Evolutionary conservation across 2,329 filamentous ascomycete species (phyloP).

Genomic region (Pseudocercospora crystallina): DNA sequence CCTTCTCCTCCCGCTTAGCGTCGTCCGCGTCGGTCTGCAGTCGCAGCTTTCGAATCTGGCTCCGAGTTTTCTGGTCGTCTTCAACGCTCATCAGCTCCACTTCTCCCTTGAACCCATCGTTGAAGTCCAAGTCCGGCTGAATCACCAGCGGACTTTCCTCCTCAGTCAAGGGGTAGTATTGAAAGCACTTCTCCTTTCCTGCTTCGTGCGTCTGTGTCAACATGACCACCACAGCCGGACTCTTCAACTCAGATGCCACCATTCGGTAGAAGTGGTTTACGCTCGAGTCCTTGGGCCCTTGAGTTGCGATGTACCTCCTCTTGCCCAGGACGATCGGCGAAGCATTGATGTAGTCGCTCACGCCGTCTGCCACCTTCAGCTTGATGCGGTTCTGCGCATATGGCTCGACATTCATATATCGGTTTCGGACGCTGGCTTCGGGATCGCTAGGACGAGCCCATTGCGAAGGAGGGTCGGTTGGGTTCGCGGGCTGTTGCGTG

Average conservation of each 20-base stretch:
- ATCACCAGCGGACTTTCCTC: conserved; percentile 32
- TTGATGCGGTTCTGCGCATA: conserved; percentile 84
- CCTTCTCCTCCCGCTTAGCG: conserved; percentile 52
- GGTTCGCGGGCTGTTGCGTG: conserved; percentile 32
- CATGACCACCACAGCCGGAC: conserved; percentile 80
- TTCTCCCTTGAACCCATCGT: conserved; percentile 60
- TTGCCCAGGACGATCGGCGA: conserved; percentile 47
- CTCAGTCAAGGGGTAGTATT: conserved; percentile 64
- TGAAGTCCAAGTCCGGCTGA: conserved; percentile 23
- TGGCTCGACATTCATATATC: conserved; percentile 86
- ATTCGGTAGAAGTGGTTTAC: conserved; percentile 91
- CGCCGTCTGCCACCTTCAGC: conserved; percentile 70
- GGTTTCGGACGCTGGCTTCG: conserved; percentile 66
- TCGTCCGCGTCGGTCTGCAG: conserved; percentile 44
- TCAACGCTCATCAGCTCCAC: conserved; percentile 61
- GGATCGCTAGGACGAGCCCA: conserved; percentile 61
- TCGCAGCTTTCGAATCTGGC: conserved; percentile 71
- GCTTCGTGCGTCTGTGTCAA: conserved; percentile 84
- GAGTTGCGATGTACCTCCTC: conserved; percentile 79
- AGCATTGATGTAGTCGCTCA: conserved; percentile 55
- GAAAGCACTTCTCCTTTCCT: conserved; percentile 77
- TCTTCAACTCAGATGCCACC: conserved; percentile 64
- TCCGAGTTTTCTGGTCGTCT: conserved; percentile 59
- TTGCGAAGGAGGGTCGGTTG: conserved; percentile 49
- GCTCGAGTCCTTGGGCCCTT: conserved; percentile 76